Evolutionary conservation across 257 asterid genomes (phyloP).

Genomic region (Lycium ferocissimum): DNA sequence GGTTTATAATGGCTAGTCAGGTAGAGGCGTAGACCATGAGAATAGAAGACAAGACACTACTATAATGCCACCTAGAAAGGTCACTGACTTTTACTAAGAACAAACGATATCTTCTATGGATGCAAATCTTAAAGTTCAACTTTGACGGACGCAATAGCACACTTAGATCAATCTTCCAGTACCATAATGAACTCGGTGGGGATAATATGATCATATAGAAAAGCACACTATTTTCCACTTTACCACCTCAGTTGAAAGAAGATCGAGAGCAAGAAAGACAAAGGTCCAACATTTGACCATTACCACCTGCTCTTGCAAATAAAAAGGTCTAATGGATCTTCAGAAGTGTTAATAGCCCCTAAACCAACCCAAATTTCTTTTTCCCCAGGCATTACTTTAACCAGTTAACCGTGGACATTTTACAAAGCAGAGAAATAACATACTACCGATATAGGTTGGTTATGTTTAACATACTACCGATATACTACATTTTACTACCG

Average conservation of each 20-base stretch:
- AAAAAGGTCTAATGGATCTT: not conserved
- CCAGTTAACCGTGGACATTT: slow-evolving; percentile 16
- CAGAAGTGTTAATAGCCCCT: not conserved
- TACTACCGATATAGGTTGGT: not conserved
- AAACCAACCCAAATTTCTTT: not conserved
- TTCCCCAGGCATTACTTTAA: slow-evolving; percentile 3
- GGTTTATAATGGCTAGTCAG: not conserved
- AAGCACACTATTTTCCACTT: not conserved
- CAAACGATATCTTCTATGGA: not conserved
- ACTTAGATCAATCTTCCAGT: not conserved
- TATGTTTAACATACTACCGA: slow-evolving; percentile 12
- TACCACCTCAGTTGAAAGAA: not conserved
- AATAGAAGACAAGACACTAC: not conserved
- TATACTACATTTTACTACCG: too few species aligned
- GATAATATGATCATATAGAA: not conserved
- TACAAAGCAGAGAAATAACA: not conserved
- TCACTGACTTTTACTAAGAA: not conserved
- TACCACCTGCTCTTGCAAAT: not conserved
- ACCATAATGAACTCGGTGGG: not conserved
- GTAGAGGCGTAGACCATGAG: not conserved
- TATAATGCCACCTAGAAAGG: not conserved
- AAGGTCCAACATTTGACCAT: not conserved
- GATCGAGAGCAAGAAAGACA: not conserved
- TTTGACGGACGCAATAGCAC: not conserved
- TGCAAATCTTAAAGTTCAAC: not conserved